A percentile compares a stretch with the other conserved stretches of the same genome.
phyloP scores from a whole-genome alignment of 2,329 filamentous ascomycete genomes.

The Coniochaeta sp. region DNA sequence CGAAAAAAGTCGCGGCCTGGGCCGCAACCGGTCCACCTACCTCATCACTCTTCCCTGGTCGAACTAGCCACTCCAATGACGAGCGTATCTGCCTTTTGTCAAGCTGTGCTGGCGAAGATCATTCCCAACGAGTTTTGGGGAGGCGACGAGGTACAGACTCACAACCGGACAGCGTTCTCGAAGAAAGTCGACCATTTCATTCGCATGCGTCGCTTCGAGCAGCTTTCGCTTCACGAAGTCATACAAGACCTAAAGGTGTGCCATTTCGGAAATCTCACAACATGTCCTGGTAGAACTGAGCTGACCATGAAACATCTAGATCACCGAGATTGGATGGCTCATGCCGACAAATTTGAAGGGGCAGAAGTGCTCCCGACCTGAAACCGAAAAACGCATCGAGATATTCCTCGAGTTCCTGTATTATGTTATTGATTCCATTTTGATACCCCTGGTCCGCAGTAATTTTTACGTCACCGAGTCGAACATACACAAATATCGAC shows the following conservation, averaged over 20 bases:
- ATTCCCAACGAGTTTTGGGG: conserved; percentile 76
- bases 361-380: conserved; percentile 59
- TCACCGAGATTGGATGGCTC: conserved; percentile 68
- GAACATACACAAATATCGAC: conserved; percentile 64
- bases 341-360: conserved; percentile 38
- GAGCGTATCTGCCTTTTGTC: conserved; percentile 80
- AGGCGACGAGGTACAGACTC: conserved; percentile 33
- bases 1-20: conserved; percentile 12
- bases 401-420: conserved; percentile 82
- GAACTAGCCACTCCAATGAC: conserved; percentile 59
- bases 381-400: conserved; percentile 68
- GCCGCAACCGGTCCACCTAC: conserved; percentile 18
- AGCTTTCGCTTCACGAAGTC: conserved; percentile 69
- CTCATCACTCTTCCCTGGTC: conserved; percentile 44
- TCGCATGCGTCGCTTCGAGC: conserved; percentile 71
- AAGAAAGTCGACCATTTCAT: conserved; percentile 72
- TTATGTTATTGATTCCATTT: conserved; percentile 83
- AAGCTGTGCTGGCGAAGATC: conserved; percentile 62
- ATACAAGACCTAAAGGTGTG: conserved; percentile 67
- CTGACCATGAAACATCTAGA: conserved; percentile 37
- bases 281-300: neutral
- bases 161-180: conserved; percentile 58
- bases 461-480: conserved; percentile 97
- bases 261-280: conserved; percentile 1
- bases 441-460: conserved; percentile 77